Base-by-base conservation (phyloP, 169 alveolate species). In the Babesia divergens region DNA sequence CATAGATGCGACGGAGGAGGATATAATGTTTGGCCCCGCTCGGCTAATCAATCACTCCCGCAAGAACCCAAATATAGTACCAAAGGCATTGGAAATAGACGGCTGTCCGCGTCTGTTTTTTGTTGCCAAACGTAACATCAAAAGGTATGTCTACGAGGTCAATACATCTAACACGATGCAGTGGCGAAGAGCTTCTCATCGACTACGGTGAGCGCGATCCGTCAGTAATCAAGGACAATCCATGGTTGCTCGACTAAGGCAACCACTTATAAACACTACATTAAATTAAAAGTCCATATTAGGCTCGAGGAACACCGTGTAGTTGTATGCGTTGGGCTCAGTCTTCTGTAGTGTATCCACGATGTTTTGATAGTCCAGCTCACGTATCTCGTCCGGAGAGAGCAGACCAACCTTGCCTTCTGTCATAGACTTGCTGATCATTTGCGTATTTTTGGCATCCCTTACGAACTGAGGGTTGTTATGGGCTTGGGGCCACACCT, bases 121-220 rank as follows among this genome's bases (percentile, higher is more conserved):
- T 43, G 84, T 89, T 2, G 91, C 95, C 9, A 84, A 90, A 24
- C 66, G 94, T 26, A 69, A 90, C 70, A 86, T 91, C 42, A 65
- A 83, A 16, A 28, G 85, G 85, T 76, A 20, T 46, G 75, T 29
- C 52, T 38, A 16, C n/a, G 26, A 14, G 29, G 11, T 28, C 5
- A 16, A 0, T 18, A 8, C 13, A 0, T 11, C 28, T 40, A 11
- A 35, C 8, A 18, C 14, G 16, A 13, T 49, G 24, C 65, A 84
- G 93, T 62, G 95, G 94, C 6, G 96, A 92, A 56, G 96, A 92
- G 66, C 86, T 92, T 22, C 86, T 92, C 53, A 89, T 92, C 18
- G 96, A 92, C 74, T 91, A 92, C 82, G 96, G 96, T 9, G 96
- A 91, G 44, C 72, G 93, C 24, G 89, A 91, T 37, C 92, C 94